Base-by-base conservation (phyloP, 2,329 filamentous ascomycete genomes). In the Didymella segeticola region DNA sequence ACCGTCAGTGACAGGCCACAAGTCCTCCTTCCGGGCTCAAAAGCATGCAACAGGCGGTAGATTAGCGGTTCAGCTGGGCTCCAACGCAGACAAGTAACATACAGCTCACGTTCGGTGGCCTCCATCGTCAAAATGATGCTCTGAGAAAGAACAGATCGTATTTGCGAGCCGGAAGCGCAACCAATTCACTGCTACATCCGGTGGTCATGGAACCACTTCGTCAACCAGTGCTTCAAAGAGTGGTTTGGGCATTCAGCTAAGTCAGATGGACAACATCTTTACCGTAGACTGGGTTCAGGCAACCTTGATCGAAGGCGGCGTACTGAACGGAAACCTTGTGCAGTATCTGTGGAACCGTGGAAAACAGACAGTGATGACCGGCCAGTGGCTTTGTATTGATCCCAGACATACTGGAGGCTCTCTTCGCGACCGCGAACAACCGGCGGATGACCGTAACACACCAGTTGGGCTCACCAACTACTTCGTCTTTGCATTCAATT, bases 171-270 rank as follows among this genome's bases (percentile, higher is more conserved):
- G 62, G 6, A 47, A 62, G 27, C 43, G 57, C 3, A 66, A 71
- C 9, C 65, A 73, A 0, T 77, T 77, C 33, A 68, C 77, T 8
- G 70, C 70, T 1, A 73, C 72, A 1, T 71, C 70, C 4, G 71
- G 69, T 5, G 68, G 71, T 1, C 76, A 78, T 56, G 72, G 73
- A 2, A 67, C 58, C 19, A 53, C 62, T 1, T 58, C 62, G 0
- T 62, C 64, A 1, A 49, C 75, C 2, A 65, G 56, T 4, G 53
- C 56, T 2, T 23, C 73, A 1, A 48, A 68, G 3, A 48, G 63
- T 53, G 50, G 43, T 8, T 17, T 53, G 6, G 43, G 43, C 2
- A 47, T 53, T 31, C 31, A 42, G 15, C 30, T 53, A 2, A 10
- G 30, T 9, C 36, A 38, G 20, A 30, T 53, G 37, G 38, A 30